Base-by-base conservation (phyloP, 2,329 filamentous ascomycete species). In the Setomelanomma holmii region DNA sequence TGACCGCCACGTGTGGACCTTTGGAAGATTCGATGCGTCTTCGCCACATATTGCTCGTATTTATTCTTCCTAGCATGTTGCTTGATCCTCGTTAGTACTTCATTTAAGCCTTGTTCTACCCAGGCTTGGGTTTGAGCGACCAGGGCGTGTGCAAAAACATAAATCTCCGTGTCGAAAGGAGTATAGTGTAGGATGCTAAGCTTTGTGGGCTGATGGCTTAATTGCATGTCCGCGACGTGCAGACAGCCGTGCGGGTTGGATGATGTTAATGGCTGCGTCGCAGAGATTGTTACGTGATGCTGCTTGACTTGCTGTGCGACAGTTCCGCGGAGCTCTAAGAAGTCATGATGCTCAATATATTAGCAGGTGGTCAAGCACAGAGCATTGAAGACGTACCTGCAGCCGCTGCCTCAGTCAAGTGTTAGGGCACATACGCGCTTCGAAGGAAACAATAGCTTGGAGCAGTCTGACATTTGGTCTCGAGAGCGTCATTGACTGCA, bases 41-140 rank as follows among this genome's bases (percentile, higher is more conserved):
- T 44, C 39, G 23, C 17, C 34, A 40, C 52, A 63, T 58, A 61
- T 63, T 61, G 38, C 45, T 49, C 22, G 20, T 22, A 38, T 36
- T 47, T 14, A 55, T 39, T 30, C 35, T 44, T 52, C 52, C 52
- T 55, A 48, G 27, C 40, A 33, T 27, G 17, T 41, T 49, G 43
- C 58, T 42, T 17, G 19, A 47, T 53, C 14, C 7, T 45, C 30
- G 14, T 33, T 56, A 56, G 50, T 40, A 20, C 42, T 40, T 40
- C 38, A 60, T 55, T 41, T 56, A 52, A 42, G 46, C 44, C 17
- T 41, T 27, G 42, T 42, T 53, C 46, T 54, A 56, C 51, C 56
- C 42, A 38, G 30, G 14, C 10, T 14, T 35, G 8, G 16, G 27
- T 20, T 34, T 45, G 16, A 12, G 33, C 7, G 17, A 8, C 30